Base-by-base conservation (phyloP, 805 yeast species). In the Suhomyces canberraensis region DNA sequence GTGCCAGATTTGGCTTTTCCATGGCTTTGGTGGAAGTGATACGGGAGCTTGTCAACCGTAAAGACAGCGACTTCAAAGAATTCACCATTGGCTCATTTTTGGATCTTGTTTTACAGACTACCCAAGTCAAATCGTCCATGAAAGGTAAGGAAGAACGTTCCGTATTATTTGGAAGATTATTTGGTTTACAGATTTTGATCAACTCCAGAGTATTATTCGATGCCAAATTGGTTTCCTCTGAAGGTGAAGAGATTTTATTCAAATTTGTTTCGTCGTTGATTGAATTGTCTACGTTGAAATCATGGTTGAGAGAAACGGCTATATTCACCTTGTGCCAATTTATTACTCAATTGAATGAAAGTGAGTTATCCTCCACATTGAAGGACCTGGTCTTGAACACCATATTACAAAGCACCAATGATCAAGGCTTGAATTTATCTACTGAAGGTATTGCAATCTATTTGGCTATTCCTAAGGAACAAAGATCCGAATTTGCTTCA, bases 71-170 rank as follows among this genome's bases (percentile, higher is more conserved):
- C 16, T 42, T 60, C 35, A 50, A 44, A 34, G 45, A 43, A 11
- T 69, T 47, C 56, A 61, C 62, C 24, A 64, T 55, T 48, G 66
- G 42, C 2, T 27, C 47, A 14, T 68, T 50, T 38, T 51, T 67
- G 31, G 71, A 44, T 51, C 79, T 46, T 50, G 75, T 36, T 41
- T 71, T 30, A 47, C 64, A 22, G 46, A 66, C 42, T 54, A 73
- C 52, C 11, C 52, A 50, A 27, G 53, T 60, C 20, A 54, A 61
- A 16, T 40, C 60, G 4, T 47, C 66, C 27, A 69, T 66, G 62
- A 85, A 84, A 49, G 96, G 96, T 4, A 84, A 81, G 51, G 95
- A 87, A 50, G 86, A 84, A 54, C 71, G 97, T 41, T 80, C 90
- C 1, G 67, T 78, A 11, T 60, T 85, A 13, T 89, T 91, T 64